These are phyloP conservation scores for Ulota crispa DNA, from an alignment of 225 moss, liverwort and hornwort genomes.

Conservation along the genomic window DNA sequence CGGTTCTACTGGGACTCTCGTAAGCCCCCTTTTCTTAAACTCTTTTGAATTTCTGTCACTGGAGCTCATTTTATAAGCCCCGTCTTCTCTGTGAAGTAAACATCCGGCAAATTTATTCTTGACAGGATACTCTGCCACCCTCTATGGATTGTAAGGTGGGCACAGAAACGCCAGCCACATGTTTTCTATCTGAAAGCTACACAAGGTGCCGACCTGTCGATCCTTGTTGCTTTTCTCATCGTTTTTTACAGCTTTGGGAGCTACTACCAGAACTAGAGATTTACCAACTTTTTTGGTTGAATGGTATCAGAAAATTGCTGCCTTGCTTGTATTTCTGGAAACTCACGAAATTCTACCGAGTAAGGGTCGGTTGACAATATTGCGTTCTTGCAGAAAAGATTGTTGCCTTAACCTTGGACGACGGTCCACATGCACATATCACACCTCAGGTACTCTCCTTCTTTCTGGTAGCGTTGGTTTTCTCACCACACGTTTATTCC, in stretches of 20 bases:
- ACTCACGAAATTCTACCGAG: not conserved
- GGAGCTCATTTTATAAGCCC: not conserved
- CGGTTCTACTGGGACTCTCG: constrained; percentile 32
- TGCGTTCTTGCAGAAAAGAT: constrained; percentile 39
- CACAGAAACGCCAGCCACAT: constrained; percentile 39
- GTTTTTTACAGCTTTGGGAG: not conserved
- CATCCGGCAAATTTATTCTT: not conserved
- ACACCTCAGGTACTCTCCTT: constrained; percentile 46
- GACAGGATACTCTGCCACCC: constrained; percentile 43
- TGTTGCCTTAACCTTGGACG: constrained; percentile 65
- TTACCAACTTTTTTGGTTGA: not conserved
- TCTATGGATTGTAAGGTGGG: constrained; percentile 36
- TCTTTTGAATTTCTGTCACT: not conserved
- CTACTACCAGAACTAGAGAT: not conserved
- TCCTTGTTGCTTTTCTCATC: not conserved
- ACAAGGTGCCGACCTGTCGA: constrained; percentile 18
- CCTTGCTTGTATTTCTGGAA: not conserved
- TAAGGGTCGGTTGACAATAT: not conserved
- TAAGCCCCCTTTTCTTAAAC: constrained; percentile 1
- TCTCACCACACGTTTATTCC: not conserved
- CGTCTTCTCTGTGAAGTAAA: not conserved
- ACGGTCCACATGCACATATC: constrained; percentile 62
- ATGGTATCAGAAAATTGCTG: not conserved
- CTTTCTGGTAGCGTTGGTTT: not conserved
- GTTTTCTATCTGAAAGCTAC: constrained; percentile 32